Evolutionary conservation across 345 rosid species (phyloP), one percentile per base, ranked within the genome.

Genomic region (Arabidopsis arenosa): DNA sequence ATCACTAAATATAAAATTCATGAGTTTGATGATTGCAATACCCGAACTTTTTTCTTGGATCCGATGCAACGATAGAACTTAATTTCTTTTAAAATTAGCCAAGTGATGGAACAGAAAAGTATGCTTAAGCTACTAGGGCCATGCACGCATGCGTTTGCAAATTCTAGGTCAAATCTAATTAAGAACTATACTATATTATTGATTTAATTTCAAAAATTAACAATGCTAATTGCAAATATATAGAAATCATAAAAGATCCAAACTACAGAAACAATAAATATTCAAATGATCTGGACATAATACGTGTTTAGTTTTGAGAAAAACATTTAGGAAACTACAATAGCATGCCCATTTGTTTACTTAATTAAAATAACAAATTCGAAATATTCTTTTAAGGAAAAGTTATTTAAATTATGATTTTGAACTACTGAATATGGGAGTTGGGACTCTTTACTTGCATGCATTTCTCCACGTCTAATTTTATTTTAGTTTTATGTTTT

Each of bases 21-120:
- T 63, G 64, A 63, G 9, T 28, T 41, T 43, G 64, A 63, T 63
- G 63, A 73, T 54, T 66, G 61, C 53, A 66, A 75, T 52, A 73
- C 14, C 11, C n/a, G 45, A 64, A 32, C 23, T 2, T 49, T 67
- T 58, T 49, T 28, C 12, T 75, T 48, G 73, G 73, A 75, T 75
- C 73, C 61, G 61, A 28, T 14, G 61, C 33, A 36, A 37, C 55
- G 48, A 54, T 44, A 26, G 7, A 44, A 55, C 28, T 0, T 40
- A 43, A 4, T 55, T 74, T 14, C 17, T 23, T 65, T 5, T 2
- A 7, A 62, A 28, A 45, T 56, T 35, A 56, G 72, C 49, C 49
- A 48, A 58, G 18, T 36, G 59, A 55, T 39, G 23, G 36, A 47
- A 36, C 21, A 18, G 21, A 28, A 47, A 64, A 28, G 26, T 23